Conservation (phyloP, 805 yeast species). For the Hanseniaspora occidentalis region DNA sequence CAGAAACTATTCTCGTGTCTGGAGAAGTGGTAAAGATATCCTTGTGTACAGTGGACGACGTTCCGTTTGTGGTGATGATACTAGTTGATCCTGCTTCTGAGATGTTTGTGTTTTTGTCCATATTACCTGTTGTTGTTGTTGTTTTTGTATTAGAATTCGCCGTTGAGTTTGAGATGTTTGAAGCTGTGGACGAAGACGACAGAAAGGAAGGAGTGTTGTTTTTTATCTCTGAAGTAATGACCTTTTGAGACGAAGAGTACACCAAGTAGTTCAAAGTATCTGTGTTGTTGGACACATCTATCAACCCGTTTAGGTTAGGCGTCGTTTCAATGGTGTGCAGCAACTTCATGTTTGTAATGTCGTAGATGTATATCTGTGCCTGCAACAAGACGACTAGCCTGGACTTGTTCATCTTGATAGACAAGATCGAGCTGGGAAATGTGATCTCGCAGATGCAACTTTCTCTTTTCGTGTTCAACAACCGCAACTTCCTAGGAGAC, state of each 20-base stretch:
- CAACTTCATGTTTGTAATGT: slow-evolving; percentile 56
- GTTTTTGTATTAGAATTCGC: too few relatives aligned
- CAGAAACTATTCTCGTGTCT: neutral
- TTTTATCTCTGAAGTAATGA: slow-evolving; percentile 24
- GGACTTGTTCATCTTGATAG: slow-evolving; percentile 53
- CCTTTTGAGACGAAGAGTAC: slow-evolving; percentile 66
- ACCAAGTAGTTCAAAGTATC: slow-evolving; percentile 43
- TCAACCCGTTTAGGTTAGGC: slow-evolving; percentile 40
- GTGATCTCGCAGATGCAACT: slow-evolving; percentile 57
- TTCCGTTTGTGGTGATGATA: neutral
- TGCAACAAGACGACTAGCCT: slow-evolving; percentile 48
- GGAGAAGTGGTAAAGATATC: slow-evolving; percentile 1
- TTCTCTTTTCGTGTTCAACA: slow-evolving; percentile 63
- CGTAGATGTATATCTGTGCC: slow-evolving; percentile 61
- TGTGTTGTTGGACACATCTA: slow-evolving; percentile 44
- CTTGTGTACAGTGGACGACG: neutral
- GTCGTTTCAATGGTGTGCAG: slow-evolving; percentile 41
- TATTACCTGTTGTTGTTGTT: too few relatives aligned
- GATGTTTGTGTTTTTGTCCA: neutral
- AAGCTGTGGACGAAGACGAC: too few relatives aligned
- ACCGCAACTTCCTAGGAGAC: slow-evolving; percentile 71
- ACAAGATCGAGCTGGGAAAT: slow-evolving; percentile 49
- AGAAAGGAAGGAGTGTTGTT: too few relatives aligned
- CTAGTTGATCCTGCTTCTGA: slow-evolving; percentile 1
- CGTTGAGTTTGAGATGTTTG: too few relatives aligned